Percentiles rank a stretch among this genome's conserved stretches.
These are phyloP conservation scores for Fusarium camptoceras DNA, from an alignment of 2,329 filamentous ascomycete species.

Conservation along the genomic window DNA sequence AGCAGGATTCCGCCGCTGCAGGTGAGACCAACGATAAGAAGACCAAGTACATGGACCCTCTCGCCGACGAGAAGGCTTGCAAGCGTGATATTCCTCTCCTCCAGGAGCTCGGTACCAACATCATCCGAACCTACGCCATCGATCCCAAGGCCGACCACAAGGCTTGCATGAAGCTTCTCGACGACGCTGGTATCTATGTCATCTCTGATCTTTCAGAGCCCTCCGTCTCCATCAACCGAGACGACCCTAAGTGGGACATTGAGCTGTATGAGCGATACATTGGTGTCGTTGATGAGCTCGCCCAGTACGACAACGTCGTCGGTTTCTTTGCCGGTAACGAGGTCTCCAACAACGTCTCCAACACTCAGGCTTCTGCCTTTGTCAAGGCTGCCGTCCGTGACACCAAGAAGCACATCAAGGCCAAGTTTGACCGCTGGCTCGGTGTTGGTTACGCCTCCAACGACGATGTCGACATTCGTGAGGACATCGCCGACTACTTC, in stretches of 20 bases:
- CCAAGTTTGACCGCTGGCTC: conserved; percentile 79
- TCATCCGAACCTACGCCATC: conserved; percentile 94
- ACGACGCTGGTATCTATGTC: conserved; percentile 92
- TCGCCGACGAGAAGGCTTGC: conserved; percentile 78
- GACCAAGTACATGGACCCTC: conserved; percentile 82
- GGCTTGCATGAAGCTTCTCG: conserved; percentile 85
- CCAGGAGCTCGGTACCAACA: conserved; percentile 83
- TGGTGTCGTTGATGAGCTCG: conserved; percentile 82
- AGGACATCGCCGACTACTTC: conserved; percentile 89
- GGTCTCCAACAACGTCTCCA: conserved; percentile 88
- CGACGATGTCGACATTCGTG: conserved; percentile 86
- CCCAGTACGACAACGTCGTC: conserved; percentile 88
- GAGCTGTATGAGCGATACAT: conserved; percentile 85
- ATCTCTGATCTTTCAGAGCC: conserved; percentile 92
- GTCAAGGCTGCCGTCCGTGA: conserved; percentile 98
- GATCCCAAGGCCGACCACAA: conserved; percentile 83
- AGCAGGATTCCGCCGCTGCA: conserved; percentile 77
- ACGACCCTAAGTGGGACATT: conserved; percentile 81
- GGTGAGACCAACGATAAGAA: conserved; percentile 64
- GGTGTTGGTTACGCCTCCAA: conserved; percentile 97
- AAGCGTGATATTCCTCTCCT: conserved; percentile 88
- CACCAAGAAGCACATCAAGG: conserved; percentile 92
- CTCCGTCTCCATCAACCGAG: conserved; percentile 83
- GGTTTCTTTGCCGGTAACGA: conserved; percentile 99
- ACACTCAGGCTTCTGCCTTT: conserved; percentile 90